Evolutionary conservation across 208 protist species (phyloP), one percentile per base, ranked within the genome.

Genomic region (Balamuthia mandrillaris): DNA sequence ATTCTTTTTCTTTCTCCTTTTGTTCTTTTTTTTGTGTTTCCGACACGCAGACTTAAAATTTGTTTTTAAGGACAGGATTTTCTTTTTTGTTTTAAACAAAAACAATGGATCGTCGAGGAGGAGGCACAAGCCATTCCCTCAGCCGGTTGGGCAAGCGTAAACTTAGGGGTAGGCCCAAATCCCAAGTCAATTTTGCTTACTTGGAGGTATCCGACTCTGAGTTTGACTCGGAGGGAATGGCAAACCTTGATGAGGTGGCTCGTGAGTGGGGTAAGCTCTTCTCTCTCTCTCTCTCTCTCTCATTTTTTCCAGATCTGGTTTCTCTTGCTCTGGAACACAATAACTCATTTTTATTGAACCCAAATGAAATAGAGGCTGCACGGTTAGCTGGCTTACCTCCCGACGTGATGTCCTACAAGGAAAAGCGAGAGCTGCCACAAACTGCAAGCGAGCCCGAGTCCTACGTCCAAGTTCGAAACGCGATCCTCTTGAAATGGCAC

Each of bases 371-470:
- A 83, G 77, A 83, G 4, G 77, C 77, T 2, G 77, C 77, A 9
- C 29, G 12, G 3, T 56, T 68, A 24, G 77, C 51, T 9, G 77
- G 77, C 18, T 56, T 83, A 1, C 77, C 77, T 24, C 54, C 77
- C 14, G n/a, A 18, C 4, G 14, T 27, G 54, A 49, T 83, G 51
- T 83, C 77, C 29, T 83, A 56, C 54, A 24, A 56, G 12, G 77
- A 83, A 41, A 83, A 68, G 77, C 18, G 77, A 81, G 77, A 83
- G 54, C 77, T 83, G 49, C 77, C 77, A 1, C 42, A 37, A 9
- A 68, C 54, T 0, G 54, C 77, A 0, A 56, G 41, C 18, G 54
- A 49, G 37, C 37, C 63, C 35, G 3, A 49, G 21, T 24, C 27
- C 1, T 83, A 83, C 54, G 54, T 83, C 42, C 42, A 37, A 42